Conservation (phyloP, 2,329 filamentous ascomycete genomes). For the Exophiala mesophila region DNA sequence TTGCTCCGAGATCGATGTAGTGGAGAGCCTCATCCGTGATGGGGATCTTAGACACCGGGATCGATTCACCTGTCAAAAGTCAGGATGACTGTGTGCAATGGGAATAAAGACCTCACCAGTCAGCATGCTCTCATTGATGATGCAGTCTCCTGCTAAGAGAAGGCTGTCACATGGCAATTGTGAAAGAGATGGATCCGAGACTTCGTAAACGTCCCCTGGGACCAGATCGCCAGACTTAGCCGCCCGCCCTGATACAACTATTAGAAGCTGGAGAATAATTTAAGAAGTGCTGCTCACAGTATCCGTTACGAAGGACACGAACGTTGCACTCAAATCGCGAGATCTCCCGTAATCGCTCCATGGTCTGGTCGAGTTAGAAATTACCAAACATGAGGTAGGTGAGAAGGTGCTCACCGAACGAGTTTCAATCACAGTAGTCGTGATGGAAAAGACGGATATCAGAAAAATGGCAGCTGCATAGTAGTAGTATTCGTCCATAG, state of each 20-base stretch:
- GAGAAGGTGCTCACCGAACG: conserved; percentile 58
- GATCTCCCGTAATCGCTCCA: conserved; percentile 83
- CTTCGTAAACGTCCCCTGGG: conserved; percentile 92
- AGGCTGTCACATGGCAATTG: conserved; percentile 92
- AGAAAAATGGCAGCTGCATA: conserved; percentile 92
- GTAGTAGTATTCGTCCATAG: conserved; percentile 93
- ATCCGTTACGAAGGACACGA: conserved; percentile 85
- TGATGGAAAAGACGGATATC: conserved; percentile 90
- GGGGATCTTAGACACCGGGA: conserved; percentile 89
- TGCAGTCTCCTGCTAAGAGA: conserved; percentile 87
- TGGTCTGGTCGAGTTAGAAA: conserved; percentile 54
- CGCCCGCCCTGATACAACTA: conserved; percentile 61
- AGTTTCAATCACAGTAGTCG: conserved; percentile 84
- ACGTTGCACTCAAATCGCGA: conserved; percentile 95
- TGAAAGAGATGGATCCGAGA: conserved; percentile 83
- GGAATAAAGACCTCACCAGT: conserved; percentile 51
- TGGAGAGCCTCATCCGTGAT: conserved; percentile 74
- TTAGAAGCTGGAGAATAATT: conserved; percentile 31
- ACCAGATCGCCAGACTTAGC: conserved; percentile 83
- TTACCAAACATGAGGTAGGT: conserved; percentile 10
- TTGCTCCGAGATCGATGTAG: conserved; percentile 70
- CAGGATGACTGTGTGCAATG: conserved; percentile 3
- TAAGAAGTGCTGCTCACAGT: conserved; percentile 73
- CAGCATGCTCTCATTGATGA: conserved; percentile 99
- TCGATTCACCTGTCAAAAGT: conserved; percentile 66